A percentile compares a stretch with the other conserved stretches of the same genome.
phyloP scores from a whole-genome alignment of 2,329 filamentous ascomycete species.

The Elsinoe necatrix region DNA sequence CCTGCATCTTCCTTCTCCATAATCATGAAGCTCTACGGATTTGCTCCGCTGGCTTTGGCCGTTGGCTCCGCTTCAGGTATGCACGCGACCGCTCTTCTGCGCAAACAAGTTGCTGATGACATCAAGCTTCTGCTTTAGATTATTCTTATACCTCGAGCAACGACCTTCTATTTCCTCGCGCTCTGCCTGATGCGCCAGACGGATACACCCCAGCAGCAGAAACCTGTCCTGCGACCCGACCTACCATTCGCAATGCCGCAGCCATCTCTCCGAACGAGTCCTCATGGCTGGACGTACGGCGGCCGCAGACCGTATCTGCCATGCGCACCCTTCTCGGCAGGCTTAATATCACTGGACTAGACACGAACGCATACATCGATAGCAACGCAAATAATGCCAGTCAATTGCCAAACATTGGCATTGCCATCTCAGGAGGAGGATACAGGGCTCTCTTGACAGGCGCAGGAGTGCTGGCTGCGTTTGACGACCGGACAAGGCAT shows the following conservation, averaged over 20 bases:
- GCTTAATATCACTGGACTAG: conserved; percentile 67
- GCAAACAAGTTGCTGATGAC: neutral
- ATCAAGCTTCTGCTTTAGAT: conserved; percentile 1
- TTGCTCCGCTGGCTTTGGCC: conserved; percentile 1
- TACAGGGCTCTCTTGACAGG: conserved; percentile 82
- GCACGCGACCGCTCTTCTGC: conserved; percentile 2
- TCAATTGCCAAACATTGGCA: conserved; percentile 58
- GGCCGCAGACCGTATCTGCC: conserved; percentile 64
- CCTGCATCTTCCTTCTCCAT: neutral
- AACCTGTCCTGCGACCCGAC: conserved; percentile 60
- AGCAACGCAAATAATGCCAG: conserved; percentile 47
- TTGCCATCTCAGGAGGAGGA: conserved; percentile 75
- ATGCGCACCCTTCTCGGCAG: conserved; percentile 65
- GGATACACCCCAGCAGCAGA: conserved; percentile 64
- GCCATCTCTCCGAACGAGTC: conserved; percentile 60
- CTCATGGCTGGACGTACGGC: conserved; percentile 63
- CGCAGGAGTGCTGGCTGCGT: conserved; percentile 69
- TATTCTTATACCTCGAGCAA: conserved; percentile 6
- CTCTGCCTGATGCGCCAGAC: conserved; percentile 49
- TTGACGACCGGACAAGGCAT: conserved; percentile 59
- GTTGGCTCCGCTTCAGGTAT: conserved; percentile 11
- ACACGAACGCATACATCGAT: conserved; percentile 65
- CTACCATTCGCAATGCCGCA: conserved; percentile 57
- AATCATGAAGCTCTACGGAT: neutral
- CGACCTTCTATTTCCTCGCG: conserved; percentile 20